Evolutionary conservation across 495 filamentous ascomycete species (phyloP).

Genomic region (Tuber calosporum): DNA sequence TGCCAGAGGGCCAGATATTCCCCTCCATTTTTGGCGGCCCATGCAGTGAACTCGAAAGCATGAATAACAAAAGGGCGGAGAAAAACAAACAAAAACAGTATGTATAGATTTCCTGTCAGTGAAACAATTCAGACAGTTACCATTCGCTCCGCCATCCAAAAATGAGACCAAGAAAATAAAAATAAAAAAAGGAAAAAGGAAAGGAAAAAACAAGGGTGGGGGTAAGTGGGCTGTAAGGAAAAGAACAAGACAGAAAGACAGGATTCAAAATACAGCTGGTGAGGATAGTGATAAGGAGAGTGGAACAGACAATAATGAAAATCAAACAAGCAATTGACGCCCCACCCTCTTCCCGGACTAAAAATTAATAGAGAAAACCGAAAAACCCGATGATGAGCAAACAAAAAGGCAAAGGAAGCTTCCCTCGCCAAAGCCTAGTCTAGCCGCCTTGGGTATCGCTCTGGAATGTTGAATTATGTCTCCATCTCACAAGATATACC

Average conservation of each 20-base stretch:
- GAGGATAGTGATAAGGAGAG: not conserved
- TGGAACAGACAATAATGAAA: slow-evolving; percentile 27
- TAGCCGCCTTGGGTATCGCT: slow-evolving; percentile 18
- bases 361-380: slow-evolving; percentile 38
- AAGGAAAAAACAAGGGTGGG: not conserved
- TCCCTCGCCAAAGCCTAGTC: slow-evolving; percentile 18
- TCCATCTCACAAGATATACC: slow-evolving; percentile 34
- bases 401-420: slow-evolving; percentile 22
- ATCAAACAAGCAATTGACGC: slow-evolving; percentile 37
- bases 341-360: slow-evolving; percentile 39
- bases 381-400: slow-evolving; percentile 24
- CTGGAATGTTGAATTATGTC: slow-evolving; percentile 22
- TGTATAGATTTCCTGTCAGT: slow-evolving; percentile 21
- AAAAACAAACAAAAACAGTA: slow-evolving; percentile 22
- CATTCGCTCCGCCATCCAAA: slow-evolving; percentile 9
- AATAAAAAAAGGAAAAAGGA: slow-evolving; percentile 7
- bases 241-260: slow-evolving; percentile 27
- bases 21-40: slow-evolving; percentile 12
- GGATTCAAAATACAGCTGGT: slow-evolving; percentile 21
- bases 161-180: slow-evolving; percentile 24
- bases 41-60: slow-evolving; percentile 18
- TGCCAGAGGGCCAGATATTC: slow-evolving; percentile 1
- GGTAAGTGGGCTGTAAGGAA: slow-evolving; percentile 19
- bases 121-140: slow-evolving; percentile 17
- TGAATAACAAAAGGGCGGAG: slow-evolving; percentile 14